These are phyloP conservation scores for Solidago caesia DNA, from an alignment of 129 eudicot species.

Conservation along the genomic window DNA sequence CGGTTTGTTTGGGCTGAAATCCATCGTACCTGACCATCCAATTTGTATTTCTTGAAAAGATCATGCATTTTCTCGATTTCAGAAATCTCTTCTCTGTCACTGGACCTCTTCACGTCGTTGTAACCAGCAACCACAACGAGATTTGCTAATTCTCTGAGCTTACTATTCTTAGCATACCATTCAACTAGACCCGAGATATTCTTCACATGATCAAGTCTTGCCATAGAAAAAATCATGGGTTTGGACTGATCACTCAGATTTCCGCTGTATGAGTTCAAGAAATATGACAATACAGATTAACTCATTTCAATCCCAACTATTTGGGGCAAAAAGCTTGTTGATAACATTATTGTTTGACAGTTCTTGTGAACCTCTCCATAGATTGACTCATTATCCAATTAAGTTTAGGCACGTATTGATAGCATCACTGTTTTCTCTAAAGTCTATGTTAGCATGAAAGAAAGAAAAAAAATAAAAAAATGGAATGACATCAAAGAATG, in stretches of 20 bases:
- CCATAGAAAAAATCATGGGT: conserved; percentile 96
- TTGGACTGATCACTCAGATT: conserved; percentile 64
- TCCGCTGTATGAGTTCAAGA: conserved; percentile 55
- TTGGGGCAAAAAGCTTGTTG: not conserved
- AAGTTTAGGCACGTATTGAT: not conserved
- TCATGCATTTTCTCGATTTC: conserved; percentile 94
- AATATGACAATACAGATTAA: not conserved
- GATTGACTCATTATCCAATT: not conserved
- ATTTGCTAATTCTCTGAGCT: conserved; percentile 74
- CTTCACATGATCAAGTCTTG: conserved; percentile 95
- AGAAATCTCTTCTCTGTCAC: conserved; percentile 82
- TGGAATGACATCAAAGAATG: conserved; percentile 13
- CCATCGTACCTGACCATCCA: conserved; percentile 87
- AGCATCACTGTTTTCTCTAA: not conserved
- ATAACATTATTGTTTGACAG: not conserved
- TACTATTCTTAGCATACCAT: conserved; percentile 68
- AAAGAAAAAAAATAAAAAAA: not conserved
- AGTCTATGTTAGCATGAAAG: not conserved
- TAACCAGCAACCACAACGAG: conserved; percentile 90
- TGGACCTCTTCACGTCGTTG: conserved; percentile 71
- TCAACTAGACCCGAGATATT: conserved; percentile 91
- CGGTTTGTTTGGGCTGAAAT: conserved; percentile 81
- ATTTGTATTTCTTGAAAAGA: conserved; percentile 57
- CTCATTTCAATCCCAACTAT: not conserved
- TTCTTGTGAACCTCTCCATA: not conserved